These are phyloP conservation scores for Eucalyptus pauciflora DNA, from an alignment of 345 rosid species.

Conservation along the genomic window DNA sequence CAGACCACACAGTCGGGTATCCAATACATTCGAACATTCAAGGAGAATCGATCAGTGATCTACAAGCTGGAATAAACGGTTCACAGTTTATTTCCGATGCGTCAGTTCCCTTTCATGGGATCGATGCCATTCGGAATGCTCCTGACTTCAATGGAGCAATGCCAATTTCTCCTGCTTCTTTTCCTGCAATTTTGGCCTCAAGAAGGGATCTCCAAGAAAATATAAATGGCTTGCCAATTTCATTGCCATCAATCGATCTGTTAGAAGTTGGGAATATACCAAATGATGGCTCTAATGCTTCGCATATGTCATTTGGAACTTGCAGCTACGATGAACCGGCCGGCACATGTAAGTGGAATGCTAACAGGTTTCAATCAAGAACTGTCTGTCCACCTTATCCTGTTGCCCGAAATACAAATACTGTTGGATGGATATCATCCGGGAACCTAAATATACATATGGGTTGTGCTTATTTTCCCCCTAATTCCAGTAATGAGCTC, in stretches of 20 bases:
- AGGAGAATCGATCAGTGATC: constrained; percentile 11
- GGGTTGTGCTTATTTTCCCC: constrained; percentile 9
- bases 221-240: constrained; percentile 1
- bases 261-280: constrained; percentile 12
- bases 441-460: constrained; percentile 14
- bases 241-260: neutral
- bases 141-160: constrained; percentile 22
- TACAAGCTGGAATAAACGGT: neutral
- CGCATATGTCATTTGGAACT: constrained; percentile 12
- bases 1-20: constrained; percentile 3
- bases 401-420: constrained; percentile 8
- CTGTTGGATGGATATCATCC: constrained; percentile 28
- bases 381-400: neutral
- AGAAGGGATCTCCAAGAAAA: constrained; percentile 23
- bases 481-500: constrained; percentile 40
- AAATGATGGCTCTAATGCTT: constrained; percentile 2
- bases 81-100: neutral
- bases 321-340: constrained; percentile 16
- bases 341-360: constrained; percentile 15
- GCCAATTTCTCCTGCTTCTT: constrained; percentile 2
- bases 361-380: constrained; percentile 4
- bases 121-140: constrained; percentile 12
- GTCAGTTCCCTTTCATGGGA: constrained; percentile 12
- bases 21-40: constrained; percentile 12
- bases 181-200: constrained; percentile 14